Percentiles rank a stretch among this genome's conserved stretches.
Conservation (phyloP, 2,329 filamentous ascomycete species). For the Aspergillus tamarii region DNA sequence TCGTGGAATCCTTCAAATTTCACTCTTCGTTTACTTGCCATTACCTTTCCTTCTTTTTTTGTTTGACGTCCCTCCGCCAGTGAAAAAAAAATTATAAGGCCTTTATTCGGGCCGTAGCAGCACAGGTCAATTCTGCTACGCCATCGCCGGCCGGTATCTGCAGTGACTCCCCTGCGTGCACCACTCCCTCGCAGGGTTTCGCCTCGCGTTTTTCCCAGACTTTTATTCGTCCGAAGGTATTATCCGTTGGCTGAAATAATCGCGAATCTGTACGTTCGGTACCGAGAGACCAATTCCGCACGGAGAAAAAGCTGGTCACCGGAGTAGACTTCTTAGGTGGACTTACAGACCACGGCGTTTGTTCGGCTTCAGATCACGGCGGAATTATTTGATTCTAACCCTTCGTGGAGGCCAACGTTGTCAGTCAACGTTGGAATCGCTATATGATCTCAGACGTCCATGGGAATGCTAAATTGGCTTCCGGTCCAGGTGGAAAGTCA, state of each 20-base stretch:
- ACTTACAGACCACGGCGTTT: slow-evolving; percentile 10
- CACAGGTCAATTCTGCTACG: slow-evolving; percentile 26
- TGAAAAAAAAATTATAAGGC: background rate
- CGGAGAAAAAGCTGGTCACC: slow-evolving; percentile 6
- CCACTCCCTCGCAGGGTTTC: slow-evolving; percentile 13
- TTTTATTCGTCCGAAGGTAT: slow-evolving; percentile 5
- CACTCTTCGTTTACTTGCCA: slow-evolving; percentile 9
- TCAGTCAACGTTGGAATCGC: slow-evolving; percentile 37
- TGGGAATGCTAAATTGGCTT: slow-evolving; percentile 46
- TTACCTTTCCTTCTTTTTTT: background rate
- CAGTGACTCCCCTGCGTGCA: slow-evolving; percentile 18
- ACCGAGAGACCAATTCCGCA: slow-evolving; percentile 1
- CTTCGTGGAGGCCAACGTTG: slow-evolving; percentile 33
- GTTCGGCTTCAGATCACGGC: slow-evolving; percentile 5
- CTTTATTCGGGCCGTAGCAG: slow-evolving; percentile 18
- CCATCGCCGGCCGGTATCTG: slow-evolving; percentile 27
- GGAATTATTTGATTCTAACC: slow-evolving; percentile 8
- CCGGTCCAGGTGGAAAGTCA: slow-evolving; percentile 45
- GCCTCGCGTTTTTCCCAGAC: slow-evolving; percentile 15
- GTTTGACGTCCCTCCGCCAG: background rate
- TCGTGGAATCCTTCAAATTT: slow-evolving; percentile 1
- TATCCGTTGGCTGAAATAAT: background rate
- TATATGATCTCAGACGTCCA: slow-evolving; percentile 47
- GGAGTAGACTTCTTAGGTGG: slow-evolving; percentile 10
- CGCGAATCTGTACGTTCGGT: slow-evolving; percentile 5